Percentiles rank a stretch among this genome's conserved stretches.
Conservation (phyloP, 768 basidiomycete species). For the Trametes elegans region DNA sequence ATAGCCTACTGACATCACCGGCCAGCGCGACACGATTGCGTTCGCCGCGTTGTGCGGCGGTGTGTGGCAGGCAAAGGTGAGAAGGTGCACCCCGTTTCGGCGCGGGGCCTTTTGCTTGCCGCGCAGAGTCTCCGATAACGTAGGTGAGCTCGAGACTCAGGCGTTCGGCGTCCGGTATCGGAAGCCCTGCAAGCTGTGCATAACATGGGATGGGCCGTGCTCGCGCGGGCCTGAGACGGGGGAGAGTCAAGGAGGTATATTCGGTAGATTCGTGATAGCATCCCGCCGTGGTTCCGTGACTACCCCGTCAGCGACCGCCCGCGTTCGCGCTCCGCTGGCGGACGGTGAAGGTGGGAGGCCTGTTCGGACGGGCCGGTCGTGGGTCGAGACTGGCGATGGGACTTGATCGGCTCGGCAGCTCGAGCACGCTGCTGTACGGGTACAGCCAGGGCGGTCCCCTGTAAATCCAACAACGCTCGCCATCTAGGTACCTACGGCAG, state of each 20-base stretch:
- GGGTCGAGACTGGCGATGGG: background rate
- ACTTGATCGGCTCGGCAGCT: conserved; percentile 6
- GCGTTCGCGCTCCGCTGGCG: background rate
- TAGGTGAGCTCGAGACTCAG: background rate
- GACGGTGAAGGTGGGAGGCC: background rate
- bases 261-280: conserved; percentile 11
- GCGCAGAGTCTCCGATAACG: conserved; percentile 9
- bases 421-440: background rate
- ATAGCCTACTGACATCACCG: conserved; percentile 2
- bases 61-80: background rate
- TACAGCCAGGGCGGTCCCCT: conserved; percentile 4
- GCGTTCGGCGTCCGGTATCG: conserved; percentile 11
- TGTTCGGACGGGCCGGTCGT: background rate
- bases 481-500: background rate
- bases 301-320: conserved; percentile 1
- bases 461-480: conserved; percentile 8
- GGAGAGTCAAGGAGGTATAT: background rate
- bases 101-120: background rate
- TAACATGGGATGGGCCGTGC: conserved; percentile 8
- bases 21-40: background rate
- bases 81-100: background rate
- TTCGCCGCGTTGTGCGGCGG: background rate
- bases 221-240: conserved; percentile 8
- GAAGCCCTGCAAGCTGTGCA: conserved; percentile 18
- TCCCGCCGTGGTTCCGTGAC: conserved; percentile 12